Percentiles rank a stretch among this genome's conserved stretches.
phyloP scores from a whole-genome alignment of 192 early-diverging fungal species.

The Linnemannia hyalina region DNA sequence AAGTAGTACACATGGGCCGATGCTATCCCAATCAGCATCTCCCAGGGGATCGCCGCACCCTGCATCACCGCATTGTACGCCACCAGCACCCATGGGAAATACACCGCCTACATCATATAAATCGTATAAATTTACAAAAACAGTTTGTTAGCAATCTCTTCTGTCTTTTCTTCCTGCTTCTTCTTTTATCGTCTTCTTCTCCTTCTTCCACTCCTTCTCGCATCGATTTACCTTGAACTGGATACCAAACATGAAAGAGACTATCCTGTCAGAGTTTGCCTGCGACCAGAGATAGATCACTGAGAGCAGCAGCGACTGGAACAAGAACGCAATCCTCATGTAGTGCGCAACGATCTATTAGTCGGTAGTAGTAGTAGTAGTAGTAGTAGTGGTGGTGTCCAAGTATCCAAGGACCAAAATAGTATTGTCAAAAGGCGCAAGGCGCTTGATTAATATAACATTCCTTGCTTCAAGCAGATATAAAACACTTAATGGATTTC shows the following conservation, averaged over 20 bases:
- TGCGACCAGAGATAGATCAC: slow-evolving; percentile 50
- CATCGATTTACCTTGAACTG: slow-evolving; percentile 38
- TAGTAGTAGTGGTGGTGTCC: neutral
- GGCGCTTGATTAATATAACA: no score
- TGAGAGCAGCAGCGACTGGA: slow-evolving; percentile 38
- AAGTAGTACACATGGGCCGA: slow-evolving; percentile 84
- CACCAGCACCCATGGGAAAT: slow-evolving; percentile 82
- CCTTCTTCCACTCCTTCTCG: neutral
- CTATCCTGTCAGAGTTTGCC: slow-evolving; percentile 43
- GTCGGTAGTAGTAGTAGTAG: neutral
- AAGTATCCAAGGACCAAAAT: neutral
- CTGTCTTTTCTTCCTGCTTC: neutral
- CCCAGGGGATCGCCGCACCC: slow-evolving; percentile 58
- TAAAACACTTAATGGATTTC: no score
- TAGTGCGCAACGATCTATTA: slow-evolving; percentile 16
- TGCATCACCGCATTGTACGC: slow-evolving; percentile 64
- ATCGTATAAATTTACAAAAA: neutral
- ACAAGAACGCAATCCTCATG: slow-evolving; percentile 21
- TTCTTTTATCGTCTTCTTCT: neutral
- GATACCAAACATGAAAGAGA: slow-evolving; percentile 54
- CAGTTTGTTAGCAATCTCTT: neutral
- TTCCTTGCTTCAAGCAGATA: no score
- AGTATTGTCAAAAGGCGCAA: neutral
- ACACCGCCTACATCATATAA: slow-evolving; percentile 53
- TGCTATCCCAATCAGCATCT: slow-evolving; percentile 73